Evolutionary conservation across 202 grass and related monocot genomes (phyloP).

Genomic region (Carex arenaria): DNA sequence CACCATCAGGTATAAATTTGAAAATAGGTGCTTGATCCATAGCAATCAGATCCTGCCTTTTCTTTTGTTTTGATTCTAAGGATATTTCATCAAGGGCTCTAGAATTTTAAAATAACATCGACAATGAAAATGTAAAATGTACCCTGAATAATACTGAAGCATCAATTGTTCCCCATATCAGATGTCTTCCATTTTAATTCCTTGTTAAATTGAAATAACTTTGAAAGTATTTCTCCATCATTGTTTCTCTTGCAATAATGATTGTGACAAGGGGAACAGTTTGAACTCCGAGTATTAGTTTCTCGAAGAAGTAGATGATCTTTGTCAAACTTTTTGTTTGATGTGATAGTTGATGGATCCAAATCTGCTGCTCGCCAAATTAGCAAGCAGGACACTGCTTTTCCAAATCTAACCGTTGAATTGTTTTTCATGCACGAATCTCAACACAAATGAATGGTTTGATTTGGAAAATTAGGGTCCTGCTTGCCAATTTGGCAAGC

Average conservation of each 20-base stretch:
- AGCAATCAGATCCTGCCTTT: background rate
- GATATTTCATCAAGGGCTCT: background rate
- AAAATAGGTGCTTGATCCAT: background rate
- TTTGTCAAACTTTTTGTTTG: background rate
- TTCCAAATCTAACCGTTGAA: too few species aligned
- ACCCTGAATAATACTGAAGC: background rate
- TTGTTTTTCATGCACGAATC: too few species aligned
- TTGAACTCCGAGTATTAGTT: background rate
- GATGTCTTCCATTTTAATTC: background rate
- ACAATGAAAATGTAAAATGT: background rate
- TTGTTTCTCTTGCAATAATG: background rate
- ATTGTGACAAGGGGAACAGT: background rate
- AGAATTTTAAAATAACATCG: background rate
- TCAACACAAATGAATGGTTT: too few species aligned
- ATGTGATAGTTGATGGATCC: background rate
- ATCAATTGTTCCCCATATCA: background rate
- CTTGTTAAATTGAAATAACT: background rate
- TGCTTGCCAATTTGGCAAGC: too few species aligned
- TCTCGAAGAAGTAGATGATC: background rate
- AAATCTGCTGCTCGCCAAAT: too few species aligned
- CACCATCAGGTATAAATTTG: constrained; percentile 58
- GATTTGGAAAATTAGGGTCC: too few species aligned
- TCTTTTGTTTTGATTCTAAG: background rate
- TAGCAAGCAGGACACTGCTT: too few species aligned
- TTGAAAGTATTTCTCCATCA: background rate